phyloP scores from a whole-genome alignment of 345 rosid genomes.

The Syzygium aromaticum region DNA sequence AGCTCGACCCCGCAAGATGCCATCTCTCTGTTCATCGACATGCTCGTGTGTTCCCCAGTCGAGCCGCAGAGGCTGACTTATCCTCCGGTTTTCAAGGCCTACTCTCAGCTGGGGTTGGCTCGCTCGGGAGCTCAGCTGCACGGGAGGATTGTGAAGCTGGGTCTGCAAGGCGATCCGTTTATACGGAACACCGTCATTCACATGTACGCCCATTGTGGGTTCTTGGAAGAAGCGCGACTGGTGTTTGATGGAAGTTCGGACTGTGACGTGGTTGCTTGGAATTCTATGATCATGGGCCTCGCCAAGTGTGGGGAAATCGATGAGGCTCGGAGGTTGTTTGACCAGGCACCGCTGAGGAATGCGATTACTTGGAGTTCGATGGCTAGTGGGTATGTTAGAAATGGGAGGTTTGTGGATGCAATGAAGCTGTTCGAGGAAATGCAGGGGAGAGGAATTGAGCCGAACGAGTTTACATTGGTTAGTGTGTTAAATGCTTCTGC shows the following conservation, averaged over 20 bases:
- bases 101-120: constrained; percentile 39
- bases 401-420: constrained; percentile 40
- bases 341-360: constrained; percentile 34
- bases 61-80: constrained; percentile 64
- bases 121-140: constrained; percentile 55
- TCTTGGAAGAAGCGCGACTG: constrained; percentile 42
- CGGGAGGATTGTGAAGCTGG: constrained; percentile 56
- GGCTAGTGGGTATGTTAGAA: constrained; percentile 68
- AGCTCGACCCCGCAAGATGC: constrained; percentile 51
- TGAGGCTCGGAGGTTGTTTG: constrained; percentile 45
- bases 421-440: constrained; percentile 45
- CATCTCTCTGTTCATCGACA: constrained; percentile 39
- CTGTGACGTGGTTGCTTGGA: constrained; percentile 61
- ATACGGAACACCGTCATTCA: constrained; percentile 42
- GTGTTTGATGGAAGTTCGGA: constrained; percentile 24
- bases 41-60: constrained; percentile 31
- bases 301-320: constrained; percentile 49
- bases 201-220: constrained; percentile 59
- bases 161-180: constrained; percentile 52
- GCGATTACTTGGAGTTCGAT: constrained; percentile 65
- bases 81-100: constrained; percentile 80
- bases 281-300: constrained; percentile 58
- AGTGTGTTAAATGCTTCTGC: constrained; percentile 67
- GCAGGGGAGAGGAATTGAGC: constrained; percentile 31
- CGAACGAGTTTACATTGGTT: constrained; percentile 66